These are phyloP conservation scores for Blastobotrys illinoisensis DNA, from an alignment of 1,139 yeast genomes.

Conservation along the genomic window DNA sequence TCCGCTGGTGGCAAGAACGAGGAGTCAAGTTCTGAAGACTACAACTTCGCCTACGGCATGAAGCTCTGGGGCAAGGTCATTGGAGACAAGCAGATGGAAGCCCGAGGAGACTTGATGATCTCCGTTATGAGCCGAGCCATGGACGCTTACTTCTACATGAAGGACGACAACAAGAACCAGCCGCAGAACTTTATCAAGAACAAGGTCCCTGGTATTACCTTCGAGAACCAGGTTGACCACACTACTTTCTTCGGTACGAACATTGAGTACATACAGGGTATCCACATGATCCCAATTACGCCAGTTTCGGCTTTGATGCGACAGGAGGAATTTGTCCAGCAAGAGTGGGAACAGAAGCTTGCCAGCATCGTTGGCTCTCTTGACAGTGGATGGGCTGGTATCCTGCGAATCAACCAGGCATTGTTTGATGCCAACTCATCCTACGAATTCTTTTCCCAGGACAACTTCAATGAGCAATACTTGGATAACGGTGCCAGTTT, in stretches of 20 bases:
- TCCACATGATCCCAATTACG: constrained; percentile 88
- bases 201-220: constrained; percentile 67
- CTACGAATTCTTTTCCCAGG: constrained; percentile 59
- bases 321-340: constrained; percentile 57
- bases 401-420: constrained; percentile 73
- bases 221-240: constrained; percentile 86
- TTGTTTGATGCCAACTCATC: constrained; percentile 62
- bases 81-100: constrained; percentile 68
- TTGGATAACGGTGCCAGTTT: constrained; percentile 86
- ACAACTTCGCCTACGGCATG: constrained; percentile 76
- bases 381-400: constrained; percentile 83
- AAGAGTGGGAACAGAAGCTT: constrained; percentile 71
- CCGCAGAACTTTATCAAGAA: constrained; percentile 55
- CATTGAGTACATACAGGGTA: constrained; percentile 84
- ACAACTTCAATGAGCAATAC: constrained; percentile 43
- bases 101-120: constrained; percentile 73
- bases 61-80: constrained; percentile 71
- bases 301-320: constrained; percentile 78
- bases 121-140: constrained; percentile 58
- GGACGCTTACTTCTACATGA: constrained; percentile 55
- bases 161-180: constrained; percentile 51
- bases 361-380: constrained; percentile 48
- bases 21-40: constrained; percentile 77
- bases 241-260: constrained; percentile 83
- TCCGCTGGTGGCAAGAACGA: constrained; percentile 74